Evolutionary conservation across 169 alveolate species (phyloP).

Genomic region (Eimeria sp.): DNA sequence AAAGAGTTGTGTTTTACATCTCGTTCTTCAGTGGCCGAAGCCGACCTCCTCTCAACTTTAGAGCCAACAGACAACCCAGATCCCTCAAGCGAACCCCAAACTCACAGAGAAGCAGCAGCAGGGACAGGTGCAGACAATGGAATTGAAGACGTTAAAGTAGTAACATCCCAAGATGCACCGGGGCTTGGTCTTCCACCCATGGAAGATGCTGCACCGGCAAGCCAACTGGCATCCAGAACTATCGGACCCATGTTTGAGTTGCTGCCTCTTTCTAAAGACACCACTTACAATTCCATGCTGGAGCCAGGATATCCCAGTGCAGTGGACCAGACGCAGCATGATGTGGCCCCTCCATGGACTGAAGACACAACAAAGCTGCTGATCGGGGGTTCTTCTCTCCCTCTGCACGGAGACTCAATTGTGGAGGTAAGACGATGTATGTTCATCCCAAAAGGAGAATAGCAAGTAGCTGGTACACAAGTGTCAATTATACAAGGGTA

Average conservation of each 20-base stretch:
- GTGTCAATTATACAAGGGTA: too few species aligned
- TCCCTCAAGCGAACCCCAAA: background rate
- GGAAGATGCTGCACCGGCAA: background rate
- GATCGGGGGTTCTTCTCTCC: constrained; percentile 48
- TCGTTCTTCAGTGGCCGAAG: background rate
- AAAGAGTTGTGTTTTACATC: constrained; percentile 30
- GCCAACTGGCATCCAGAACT: background rate
- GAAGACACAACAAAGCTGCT: background rate
- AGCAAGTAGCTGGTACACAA: too few species aligned
- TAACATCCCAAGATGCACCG: background rate
- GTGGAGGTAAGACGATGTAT: background rate
- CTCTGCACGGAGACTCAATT: constrained; percentile 22
- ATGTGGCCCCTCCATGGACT: background rate
- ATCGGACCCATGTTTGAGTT: constrained; percentile 19
- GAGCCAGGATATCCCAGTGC: constrained; percentile 3
- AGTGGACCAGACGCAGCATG: constrained; percentile 1
- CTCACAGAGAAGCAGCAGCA: background rate
- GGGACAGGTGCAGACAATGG: background rate
- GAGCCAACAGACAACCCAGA: background rate
- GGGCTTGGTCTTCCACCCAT: background rate
- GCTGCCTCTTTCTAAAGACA: background rate
- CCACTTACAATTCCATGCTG: background rate
- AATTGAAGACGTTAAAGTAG: background rate
- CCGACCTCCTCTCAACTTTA: background rate
- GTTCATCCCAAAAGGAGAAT: background rate